A percentile compares a stretch with the other conserved stretches of the same genome.
Conservation (phyloP, 495 filamentous ascomycete species). For the Articulospora tetracladia region DNA sequence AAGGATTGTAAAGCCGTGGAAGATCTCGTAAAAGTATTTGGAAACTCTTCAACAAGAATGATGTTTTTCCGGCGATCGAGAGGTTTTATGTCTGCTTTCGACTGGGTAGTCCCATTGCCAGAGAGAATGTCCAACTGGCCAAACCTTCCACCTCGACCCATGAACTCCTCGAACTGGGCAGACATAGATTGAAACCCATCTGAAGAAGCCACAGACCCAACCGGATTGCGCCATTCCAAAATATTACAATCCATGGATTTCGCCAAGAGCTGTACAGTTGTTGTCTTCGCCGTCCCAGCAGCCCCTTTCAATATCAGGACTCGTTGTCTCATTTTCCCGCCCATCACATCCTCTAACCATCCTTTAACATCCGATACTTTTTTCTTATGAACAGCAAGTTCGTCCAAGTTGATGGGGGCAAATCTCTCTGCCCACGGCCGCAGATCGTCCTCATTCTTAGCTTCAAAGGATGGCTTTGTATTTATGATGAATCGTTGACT, state of each 20-base stretch:
- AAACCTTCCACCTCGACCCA: conserved; percentile 74
- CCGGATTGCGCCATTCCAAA: conserved; percentile 88
- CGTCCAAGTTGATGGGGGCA: conserved; percentile 65
- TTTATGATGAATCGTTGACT: conserved; percentile 37
- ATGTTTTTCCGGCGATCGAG: conserved; percentile 42
- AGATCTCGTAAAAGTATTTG: conserved; percentile 68
- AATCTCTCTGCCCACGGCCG: conserved; percentile 88
- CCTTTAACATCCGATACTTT: conserved; percentile 82
- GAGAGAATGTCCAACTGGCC: conserved; percentile 63
- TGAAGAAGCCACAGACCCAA: conserved; percentile 48
- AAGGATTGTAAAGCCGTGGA: conserved; percentile 70
- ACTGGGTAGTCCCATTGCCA: conserved; percentile 24
- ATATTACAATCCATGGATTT: conserved; percentile 67
- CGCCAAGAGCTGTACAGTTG: conserved; percentile 73
- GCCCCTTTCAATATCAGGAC: conserved; percentile 83
- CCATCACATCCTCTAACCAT: conserved; percentile 75
- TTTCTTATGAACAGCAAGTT: conserved; percentile 87
- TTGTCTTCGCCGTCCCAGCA: conserved; percentile 92
- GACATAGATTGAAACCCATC: conserved; percentile 61
- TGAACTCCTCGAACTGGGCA: conserved; percentile 85
- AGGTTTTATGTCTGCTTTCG: conserved; percentile 27
- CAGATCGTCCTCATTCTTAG: conserved; percentile 32
- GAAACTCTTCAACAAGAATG: conserved; percentile 92
- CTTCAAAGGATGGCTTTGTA: conserved; percentile 12
- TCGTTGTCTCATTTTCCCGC: conserved; percentile 59